Evolutionary conservation across 2,329 filamentous ascomycete species (phyloP).

Genomic region (Epichloe hybrida): DNA sequence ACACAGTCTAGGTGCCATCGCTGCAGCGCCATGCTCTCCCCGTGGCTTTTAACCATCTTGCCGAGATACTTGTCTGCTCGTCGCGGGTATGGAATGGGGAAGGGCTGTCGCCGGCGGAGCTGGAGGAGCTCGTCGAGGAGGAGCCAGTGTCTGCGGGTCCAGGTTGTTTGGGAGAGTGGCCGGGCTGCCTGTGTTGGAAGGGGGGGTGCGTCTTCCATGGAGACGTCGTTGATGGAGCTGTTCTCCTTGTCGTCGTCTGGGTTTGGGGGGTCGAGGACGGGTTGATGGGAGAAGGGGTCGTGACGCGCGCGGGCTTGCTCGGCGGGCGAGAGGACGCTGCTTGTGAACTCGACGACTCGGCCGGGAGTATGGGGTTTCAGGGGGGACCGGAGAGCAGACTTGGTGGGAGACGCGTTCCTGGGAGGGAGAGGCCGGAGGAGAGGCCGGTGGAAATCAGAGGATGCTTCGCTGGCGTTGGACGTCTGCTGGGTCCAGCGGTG

Average conservation of each 20-base stretch:
- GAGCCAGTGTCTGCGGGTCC: conserved; percentile 40
- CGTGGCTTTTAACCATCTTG: conserved; percentile 33
- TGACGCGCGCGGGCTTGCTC: conserved; percentile 25
- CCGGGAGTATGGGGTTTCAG: conserved; percentile 44
- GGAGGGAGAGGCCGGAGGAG: conserved; percentile 36
- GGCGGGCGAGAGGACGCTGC: conserved; percentile 33
- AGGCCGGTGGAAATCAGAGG: conserved; percentile 20
- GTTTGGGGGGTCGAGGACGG: conserved; percentile 2
- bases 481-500: conserved; percentile 28
- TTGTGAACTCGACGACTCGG: conserved; percentile 44
- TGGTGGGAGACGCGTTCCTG: conserved; percentile 39
- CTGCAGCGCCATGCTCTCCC: conserved; percentile 34
- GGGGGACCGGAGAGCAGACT: conserved; percentile 44
- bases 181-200: conserved; percentile 4
- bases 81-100: conserved; percentile 15
- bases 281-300: conserved; percentile 8
- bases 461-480: conserved; percentile 23
- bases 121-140: conserved; percentile 38
- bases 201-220: conserved; percentile 17
- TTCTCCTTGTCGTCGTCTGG: conserved; percentile 22
- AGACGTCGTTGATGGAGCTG: conserved; percentile 12
- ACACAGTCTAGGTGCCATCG: conserved; percentile 45
- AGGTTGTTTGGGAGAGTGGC: conserved; percentile 28
- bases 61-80: conserved; percentile 28
- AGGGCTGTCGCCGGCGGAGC: conserved; percentile 29